Evolutionary conservation across 2,329 filamentous ascomycete species (phyloP), one percentile per base, ranked within the genome.

Genomic region (Diaporthe ilicicola): DNA sequence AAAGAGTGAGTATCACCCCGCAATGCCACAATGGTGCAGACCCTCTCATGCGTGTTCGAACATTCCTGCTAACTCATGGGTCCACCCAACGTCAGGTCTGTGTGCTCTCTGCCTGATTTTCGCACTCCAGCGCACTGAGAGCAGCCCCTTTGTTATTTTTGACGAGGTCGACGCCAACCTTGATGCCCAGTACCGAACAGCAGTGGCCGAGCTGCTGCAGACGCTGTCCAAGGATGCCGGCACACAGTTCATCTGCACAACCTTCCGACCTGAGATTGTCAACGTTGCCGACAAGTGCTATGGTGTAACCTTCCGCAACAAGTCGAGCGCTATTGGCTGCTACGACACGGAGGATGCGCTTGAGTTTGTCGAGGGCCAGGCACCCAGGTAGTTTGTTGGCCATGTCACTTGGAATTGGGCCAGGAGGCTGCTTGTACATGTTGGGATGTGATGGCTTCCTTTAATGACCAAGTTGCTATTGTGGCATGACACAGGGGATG

Each of bases 111-210:
- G 96, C 54, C 90, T 99, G 65, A 97, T 99, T 76, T 99, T 99
- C 80, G 96, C 96, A n/a, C 97, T 99, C 76, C 96, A 99, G 82
- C 94, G 95, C 76, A 97, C 95, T 72, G 96, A 99, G 80, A 96
- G 95, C 12, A 97, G 95, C 54, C 96, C 96, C 1, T 98, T 99
- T 87, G 98, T 99, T 80, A 95, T 99, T 77, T 99, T 99, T 77
- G 96, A 99, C 81, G 96, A 99, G 82, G 97, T 99, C 74, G 96
- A 99, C 79, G 96, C 96, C 81, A 99, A 99, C 80, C 89, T 99
- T 29, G 96, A 99, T 80, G 95, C 96, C 1, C 96, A 99, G 82
- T 99, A 99, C 84, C 93, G 96, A 73, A 98, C 96, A 1, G 95
- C 96, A 1, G 96, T 99, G 13, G 96, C 96, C 3, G 89, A 93